phyloP scores from a whole-genome alignment of 2,329 filamentous ascomycete species.

The Alternaria brassicicola region DNA sequence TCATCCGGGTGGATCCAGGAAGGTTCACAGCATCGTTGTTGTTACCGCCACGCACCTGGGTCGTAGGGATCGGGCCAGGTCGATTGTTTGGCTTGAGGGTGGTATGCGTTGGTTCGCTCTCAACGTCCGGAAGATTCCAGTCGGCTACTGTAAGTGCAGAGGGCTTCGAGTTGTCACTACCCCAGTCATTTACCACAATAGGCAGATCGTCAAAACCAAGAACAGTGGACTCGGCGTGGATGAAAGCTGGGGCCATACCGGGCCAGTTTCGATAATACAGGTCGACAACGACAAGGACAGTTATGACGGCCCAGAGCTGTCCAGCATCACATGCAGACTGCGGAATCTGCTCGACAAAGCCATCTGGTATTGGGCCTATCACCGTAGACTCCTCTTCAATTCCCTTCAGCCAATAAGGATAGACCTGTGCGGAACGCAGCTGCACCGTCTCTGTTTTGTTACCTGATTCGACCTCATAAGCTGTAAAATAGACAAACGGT shows the following conservation, averaged over 20 bases:
- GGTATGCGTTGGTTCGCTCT: slow-evolving; percentile 7
- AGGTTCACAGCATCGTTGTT: slow-evolving; percentile 4
- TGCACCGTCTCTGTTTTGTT: slow-evolving; percentile 45
- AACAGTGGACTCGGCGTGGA: slow-evolving; percentile 39
- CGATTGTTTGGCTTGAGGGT: slow-evolving; percentile 3
- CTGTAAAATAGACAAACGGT: slow-evolving; percentile 52
- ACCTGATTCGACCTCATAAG: slow-evolving; percentile 50
- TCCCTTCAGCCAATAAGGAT: slow-evolving; percentile 45
- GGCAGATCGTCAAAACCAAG: slow-evolving; percentile 33
- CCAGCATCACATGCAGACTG: slow-evolving; percentile 45
- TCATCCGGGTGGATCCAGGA: slow-evolving; percentile 22
- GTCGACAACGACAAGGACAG: slow-evolving; percentile 52
- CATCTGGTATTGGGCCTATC: slow-evolving; percentile 43
- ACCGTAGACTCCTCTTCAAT: slow-evolving; percentile 33
- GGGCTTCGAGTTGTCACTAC: slow-evolving; percentile 7
- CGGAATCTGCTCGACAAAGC: slow-evolving; percentile 46
- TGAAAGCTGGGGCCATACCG: slow-evolving; percentile 26
- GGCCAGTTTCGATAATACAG: slow-evolving; percentile 40
- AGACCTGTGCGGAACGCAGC: slow-evolving; percentile 45
- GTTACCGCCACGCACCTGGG: slow-evolving; percentile 4
- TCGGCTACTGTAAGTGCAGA: slow-evolving; percentile 21
- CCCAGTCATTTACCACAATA: slow-evolving; percentile 17
- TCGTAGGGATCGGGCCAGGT: slow-evolving; percentile 8
- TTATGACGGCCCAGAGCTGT: slow-evolving; percentile 49
- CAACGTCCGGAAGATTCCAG: slow-evolving; percentile 15